Evolutionary conservation across 139 green algal genomes (phyloP).

Genomic region (Gonium pectorale): DNA sequence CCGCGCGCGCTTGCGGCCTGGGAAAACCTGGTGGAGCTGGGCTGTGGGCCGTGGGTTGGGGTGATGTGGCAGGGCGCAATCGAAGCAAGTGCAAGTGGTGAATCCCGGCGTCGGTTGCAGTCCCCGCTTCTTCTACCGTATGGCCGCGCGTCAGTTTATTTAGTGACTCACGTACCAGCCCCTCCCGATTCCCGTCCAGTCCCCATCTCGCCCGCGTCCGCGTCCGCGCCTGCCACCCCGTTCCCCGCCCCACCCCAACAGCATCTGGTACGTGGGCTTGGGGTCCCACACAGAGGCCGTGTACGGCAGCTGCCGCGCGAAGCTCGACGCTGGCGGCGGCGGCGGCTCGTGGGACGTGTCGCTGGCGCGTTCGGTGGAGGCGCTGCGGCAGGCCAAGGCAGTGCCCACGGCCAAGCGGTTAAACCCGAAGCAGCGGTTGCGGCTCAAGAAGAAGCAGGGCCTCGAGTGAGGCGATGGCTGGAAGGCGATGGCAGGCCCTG

Average conservation of each 20-base stretch:
- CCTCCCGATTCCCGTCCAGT: neutral
- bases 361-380: neutral
- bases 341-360: neutral
- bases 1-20: too few species aligned
- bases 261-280: constrained; percentile 38
- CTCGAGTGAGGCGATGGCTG: too few species aligned
- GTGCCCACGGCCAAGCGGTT: constrained; percentile 27
- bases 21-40: too few species aligned
- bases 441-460: constrained; percentile 21
- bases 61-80: neutral
- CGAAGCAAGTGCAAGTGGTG: too few species aligned
- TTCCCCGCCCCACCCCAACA: neutral
- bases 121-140: too few species aligned
- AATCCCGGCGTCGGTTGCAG: too few species aligned
- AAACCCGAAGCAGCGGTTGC: constrained; percentile 37
- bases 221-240: neutral
- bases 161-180: too few species aligned
- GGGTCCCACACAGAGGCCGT: constrained; percentile 10
- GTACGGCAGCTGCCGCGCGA: neutral
- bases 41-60: neutral
- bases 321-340: neutral
- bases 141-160: too few species aligned
- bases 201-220: neutral
- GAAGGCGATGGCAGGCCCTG: too few species aligned
- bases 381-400: neutral